These are phyloP conservation scores for Colletotrichum acutatum DNA, from an alignment of 2,329 filamentous ascomycete genomes.

Conservation along the genomic window DNA sequence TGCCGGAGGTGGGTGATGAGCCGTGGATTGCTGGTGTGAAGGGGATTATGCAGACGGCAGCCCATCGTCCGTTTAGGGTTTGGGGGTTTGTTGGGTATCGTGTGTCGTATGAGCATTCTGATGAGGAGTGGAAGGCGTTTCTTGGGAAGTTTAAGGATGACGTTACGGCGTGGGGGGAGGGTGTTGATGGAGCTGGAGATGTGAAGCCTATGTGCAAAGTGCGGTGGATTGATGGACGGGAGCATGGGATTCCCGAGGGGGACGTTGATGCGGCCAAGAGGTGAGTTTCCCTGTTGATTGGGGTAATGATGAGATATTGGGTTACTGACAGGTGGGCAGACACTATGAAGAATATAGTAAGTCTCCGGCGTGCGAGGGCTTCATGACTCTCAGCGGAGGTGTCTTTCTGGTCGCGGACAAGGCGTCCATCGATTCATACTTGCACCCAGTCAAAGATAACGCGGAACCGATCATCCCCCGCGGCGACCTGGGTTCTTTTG, in stretches of 20 bases:
- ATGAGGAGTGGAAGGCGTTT: constrained; percentile 25
- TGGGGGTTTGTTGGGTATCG: constrained; percentile 26
- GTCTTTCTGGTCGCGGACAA: constrained; percentile 41
- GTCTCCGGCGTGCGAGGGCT: constrained; percentile 7
- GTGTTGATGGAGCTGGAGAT: constrained; percentile 9
- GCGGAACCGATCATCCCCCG: constrained; percentile 26
- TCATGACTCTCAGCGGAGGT: neutral
- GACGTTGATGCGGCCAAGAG: constrained; percentile 39
- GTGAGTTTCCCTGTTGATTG: constrained; percentile 20
- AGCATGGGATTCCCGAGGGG: constrained; percentile 32
- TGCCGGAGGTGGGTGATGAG: neutral
- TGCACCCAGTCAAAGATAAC: constrained; percentile 19
- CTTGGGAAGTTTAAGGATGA: constrained; percentile 2
- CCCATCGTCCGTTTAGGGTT: neutral
- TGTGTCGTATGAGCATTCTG: constrained; percentile 20
- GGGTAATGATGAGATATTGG: neutral
- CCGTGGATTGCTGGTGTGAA: constrained; percentile 7
- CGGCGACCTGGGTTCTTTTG: constrained; percentile 29
- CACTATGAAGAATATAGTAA: constrained; percentile 8
- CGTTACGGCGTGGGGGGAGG: constrained; percentile 27
- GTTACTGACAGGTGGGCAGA: neutral
- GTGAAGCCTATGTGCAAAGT: constrained; percentile 37
- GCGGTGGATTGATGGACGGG: constrained; percentile 39
- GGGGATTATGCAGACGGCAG: neutral
- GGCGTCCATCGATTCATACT: constrained; percentile 41